phyloP scores from a whole-genome alignment of 2,329 filamentous ascomycete genomes.

The Aspergillus novofumigatus region DNA sequence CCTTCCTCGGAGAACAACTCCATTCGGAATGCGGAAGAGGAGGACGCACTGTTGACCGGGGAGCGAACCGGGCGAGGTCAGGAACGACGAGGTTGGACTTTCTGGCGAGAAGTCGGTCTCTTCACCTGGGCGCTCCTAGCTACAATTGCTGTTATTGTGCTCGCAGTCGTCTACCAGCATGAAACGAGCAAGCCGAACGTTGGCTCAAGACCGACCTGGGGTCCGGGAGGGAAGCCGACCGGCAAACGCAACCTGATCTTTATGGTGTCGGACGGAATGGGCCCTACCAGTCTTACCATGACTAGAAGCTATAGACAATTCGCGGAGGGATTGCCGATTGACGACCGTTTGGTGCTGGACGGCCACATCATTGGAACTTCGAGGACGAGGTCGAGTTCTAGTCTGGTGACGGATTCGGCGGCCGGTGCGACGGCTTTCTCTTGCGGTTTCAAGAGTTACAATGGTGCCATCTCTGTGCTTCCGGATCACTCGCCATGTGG shows the following conservation, averaged over 20 bases:
- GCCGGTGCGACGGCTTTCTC: slow-evolving; percentile 97
- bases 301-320: slow-evolving; percentile 84
- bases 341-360: slow-evolving; percentile 76
- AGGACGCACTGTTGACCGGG: slow-evolving; percentile 60
- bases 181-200: slow-evolving; percentile 45
- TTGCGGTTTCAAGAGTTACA: slow-evolving; percentile 91
- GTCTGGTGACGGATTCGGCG: slow-evolving; percentile 88
- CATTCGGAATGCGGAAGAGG: slow-evolving; percentile 55
- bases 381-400: slow-evolving; percentile 77
- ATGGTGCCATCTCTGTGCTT: slow-evolving; percentile 86
- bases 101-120: slow-evolving; percentile 69
- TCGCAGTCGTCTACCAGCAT: slow-evolving; percentile 77
- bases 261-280: slow-evolving; percentile 99
- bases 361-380: slow-evolving; percentile 86
- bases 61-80: slow-evolving; percentile 36
- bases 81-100: slow-evolving; percentile 45
- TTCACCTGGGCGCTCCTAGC: slow-evolving; percentile 81
- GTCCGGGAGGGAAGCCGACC: slow-evolving; percentile 40
- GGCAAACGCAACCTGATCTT: slow-evolving; percentile 93
- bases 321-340: slow-evolving; percentile 65
- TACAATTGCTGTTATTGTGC: slow-evolving; percentile 71
- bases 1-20: slow-evolving; percentile 55
- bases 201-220: slow-evolving; percentile 29
- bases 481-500: slow-evolving; percentile 85
- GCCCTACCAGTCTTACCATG: slow-evolving; percentile 80